Base-by-base conservation (phyloP, 2,329 filamentous ascomycete genomes). In the Dothideomycetes sp. region DNA sequence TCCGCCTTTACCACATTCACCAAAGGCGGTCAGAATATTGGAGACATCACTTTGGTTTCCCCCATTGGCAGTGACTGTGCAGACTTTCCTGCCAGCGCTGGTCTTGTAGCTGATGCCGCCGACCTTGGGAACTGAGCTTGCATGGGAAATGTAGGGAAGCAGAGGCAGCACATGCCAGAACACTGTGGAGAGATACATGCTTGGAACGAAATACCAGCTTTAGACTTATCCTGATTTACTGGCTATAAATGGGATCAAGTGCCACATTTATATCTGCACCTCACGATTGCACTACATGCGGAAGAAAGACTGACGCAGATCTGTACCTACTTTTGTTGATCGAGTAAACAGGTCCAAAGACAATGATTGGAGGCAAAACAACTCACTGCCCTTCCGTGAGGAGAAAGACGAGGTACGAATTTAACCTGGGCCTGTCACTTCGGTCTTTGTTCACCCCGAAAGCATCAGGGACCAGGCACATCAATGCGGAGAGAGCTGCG, bases 21-120 rank as follows among this genome's bases (percentile, higher is more conserved):
- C 19, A 45, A 67, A 67, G 2, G 65, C 64, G 19, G 58, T 42
- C 1, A 64, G 45, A 22, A 68, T 63, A 22, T 54, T 61, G 5
- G 61, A 59, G 1, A 64, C 59, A 37, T 68, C 64, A 42, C 63
- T 56, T 44, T 47, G 53, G 11, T 58, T 47, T 19, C 61, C 49
- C 4, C 60, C 60, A 19, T 57, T 54, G 27, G 63, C 58, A 24
- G 53, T 52, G 19, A 69, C 63, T 2, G 54, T 65, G 45, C 65
- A 68, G 33, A 41, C 46, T n/a, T 43, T 44, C 16, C 48, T 42
- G 15, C 33, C 33, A 19, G 14, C 19, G 33, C 11, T 9, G 14
- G 14, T 19, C 10, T 9, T 18, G 14, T 35, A 18, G 33, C 33
- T 36, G 10, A 42, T 35, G 10, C 40, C 35, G 7, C 40, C 35